Conservation (phyloP, 1,284 basidiomycete species). For the Marasmius sp. region DNA sequence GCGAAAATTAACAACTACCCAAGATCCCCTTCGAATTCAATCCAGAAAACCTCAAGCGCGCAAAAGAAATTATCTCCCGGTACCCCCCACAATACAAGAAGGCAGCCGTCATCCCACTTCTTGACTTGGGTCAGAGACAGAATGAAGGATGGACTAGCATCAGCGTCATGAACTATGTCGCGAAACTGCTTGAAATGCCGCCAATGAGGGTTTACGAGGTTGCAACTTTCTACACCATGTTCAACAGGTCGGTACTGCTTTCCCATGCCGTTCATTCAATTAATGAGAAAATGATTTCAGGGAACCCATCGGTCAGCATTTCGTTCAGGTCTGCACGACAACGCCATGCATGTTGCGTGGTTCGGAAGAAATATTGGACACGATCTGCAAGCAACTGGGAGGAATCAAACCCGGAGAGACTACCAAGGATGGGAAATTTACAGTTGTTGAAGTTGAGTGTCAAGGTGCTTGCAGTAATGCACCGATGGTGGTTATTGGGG, state of each 20-base stretch:
- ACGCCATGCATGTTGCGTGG: slow-evolving; percentile 98
- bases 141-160: slow-evolving; percentile 99
- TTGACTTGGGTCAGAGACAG: slow-evolving; percentile 96
- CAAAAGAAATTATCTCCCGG: slow-evolving; percentile 86
- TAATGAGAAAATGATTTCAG: slow-evolving; percentile 36
- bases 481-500: slow-evolving; percentile 97
- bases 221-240: slow-evolving; percentile 99
- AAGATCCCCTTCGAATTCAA: slow-evolving; percentile 92
- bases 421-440: slow-evolving; percentile 95
- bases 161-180: slow-evolving; percentile 98
- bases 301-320: slow-evolving; percentile 93
- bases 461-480: slow-evolving; percentile 98
- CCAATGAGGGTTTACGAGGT: slow-evolving; percentile 99
- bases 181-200: slow-evolving; percentile 89
- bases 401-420: slow-evolving; percentile 88
- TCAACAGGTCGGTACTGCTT: slow-evolving; percentile 71
- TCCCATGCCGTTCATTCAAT: not conserved
- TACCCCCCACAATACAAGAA: slow-evolving; percentile 99
- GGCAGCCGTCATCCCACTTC: slow-evolving; percentile 93
- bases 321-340: slow-evolving; percentile 98
- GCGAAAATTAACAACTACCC: not conserved
- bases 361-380: slow-evolving; percentile 86
- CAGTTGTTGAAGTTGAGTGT: slow-evolving; percentile 97
- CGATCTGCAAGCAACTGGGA: slow-evolving; percentile 83
- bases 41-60: slow-evolving; percentile 79